phyloP scores from a whole-genome alignment of 2,329 filamentous ascomycete genomes.

The Phialophora tarda region DNA sequence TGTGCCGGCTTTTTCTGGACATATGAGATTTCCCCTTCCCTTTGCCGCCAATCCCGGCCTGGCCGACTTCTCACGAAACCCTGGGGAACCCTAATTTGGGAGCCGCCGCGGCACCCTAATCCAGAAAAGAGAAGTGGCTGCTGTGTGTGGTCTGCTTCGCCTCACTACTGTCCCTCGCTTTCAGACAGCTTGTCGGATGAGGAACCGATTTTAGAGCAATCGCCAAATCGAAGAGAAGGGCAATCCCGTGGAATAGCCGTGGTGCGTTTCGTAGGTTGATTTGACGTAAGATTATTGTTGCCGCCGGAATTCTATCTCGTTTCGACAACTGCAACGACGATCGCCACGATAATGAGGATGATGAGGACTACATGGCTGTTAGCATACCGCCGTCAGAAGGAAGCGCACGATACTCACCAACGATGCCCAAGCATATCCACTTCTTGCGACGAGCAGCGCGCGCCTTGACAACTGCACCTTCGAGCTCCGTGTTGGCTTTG shows the following conservation, averaged over 20 bases:
- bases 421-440: constrained; percentile 89
- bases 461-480: constrained; percentile 79
- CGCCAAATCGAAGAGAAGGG: neutral
- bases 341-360: constrained; percentile 57
- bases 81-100: neutral
- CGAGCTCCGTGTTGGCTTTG: constrained; percentile 83
- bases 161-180: neutral
- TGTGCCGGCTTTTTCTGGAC: constrained; percentile 34
- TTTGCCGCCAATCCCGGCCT: constrained; percentile 3
- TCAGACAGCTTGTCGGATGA: neutral
- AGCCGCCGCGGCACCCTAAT: neutral
- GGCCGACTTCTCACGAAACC: neutral
- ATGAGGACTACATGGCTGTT: constrained; percentile 54
- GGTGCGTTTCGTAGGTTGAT: constrained; percentile 3
- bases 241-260: neutral
- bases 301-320: constrained; percentile 35
- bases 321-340: constrained; percentile 57
- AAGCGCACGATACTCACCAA: constrained; percentile 54
- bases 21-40: constrained; percentile 24
- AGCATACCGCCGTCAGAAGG: constrained; percentile 8
- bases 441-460: constrained; percentile 86
- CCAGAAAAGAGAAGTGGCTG: neutral
- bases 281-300: constrained; percentile 5
- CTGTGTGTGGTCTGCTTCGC: constrained; percentile 19
- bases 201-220: neutral